These are phyloP conservation scores for Kluyveromyces nonfermentans DNA, from an alignment of 805 yeast species.

Conservation along the genomic window DNA sequence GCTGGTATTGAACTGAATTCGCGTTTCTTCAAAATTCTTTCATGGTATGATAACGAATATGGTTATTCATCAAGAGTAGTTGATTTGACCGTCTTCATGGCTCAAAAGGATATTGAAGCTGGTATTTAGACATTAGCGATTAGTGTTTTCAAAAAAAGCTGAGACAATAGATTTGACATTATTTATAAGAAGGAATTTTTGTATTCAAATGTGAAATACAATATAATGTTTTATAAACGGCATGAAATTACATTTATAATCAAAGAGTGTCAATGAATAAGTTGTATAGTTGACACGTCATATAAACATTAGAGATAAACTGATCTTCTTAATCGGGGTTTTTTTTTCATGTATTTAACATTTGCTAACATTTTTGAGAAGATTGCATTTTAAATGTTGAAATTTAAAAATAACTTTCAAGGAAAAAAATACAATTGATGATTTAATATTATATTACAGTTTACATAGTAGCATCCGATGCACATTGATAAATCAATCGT, in stretches of 20 bases:
- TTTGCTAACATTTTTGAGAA: no score
- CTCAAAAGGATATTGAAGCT: constrained; percentile 31
- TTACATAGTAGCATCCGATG: not conserved
- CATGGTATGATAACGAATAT: constrained; percentile 95
- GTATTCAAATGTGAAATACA: not conserved
- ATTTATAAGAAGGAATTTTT: not conserved
- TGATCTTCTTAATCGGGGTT: no score
- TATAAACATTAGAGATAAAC: no score
- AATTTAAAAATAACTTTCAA: not conserved
- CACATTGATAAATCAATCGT: not conserved
- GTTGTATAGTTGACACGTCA: no score
- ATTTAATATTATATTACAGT: not conserved
- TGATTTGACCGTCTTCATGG: constrained; percentile 76
- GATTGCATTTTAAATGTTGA: no score
- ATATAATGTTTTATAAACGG: no score
- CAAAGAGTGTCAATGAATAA: no score
- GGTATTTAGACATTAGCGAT: not conserved
- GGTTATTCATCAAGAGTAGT: constrained; percentile 97
- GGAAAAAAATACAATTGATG: not conserved
- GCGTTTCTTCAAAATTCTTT: constrained; percentile 80
- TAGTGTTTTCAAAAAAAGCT: not conserved
- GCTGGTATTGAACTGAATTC: constrained; percentile 86
- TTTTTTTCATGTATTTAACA: no score
- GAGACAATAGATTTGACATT: not conserved
- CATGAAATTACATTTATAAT: no score